These are phyloP conservation scores for Coleophoma cylindrospora DNA, from an alignment of 2,329 filamentous ascomycete genomes.

Conservation along the genomic window DNA sequence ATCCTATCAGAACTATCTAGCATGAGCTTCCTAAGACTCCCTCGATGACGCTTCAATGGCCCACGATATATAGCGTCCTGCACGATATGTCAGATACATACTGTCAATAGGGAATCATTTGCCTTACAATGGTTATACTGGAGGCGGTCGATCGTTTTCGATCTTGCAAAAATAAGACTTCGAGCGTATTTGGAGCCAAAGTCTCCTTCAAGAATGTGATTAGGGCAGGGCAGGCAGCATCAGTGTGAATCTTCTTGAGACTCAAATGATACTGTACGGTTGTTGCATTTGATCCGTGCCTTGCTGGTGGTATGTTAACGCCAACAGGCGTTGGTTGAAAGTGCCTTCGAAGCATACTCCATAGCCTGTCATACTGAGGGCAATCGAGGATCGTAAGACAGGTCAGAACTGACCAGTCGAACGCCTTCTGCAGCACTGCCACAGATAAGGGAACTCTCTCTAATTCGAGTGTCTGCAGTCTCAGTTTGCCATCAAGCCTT, in stretches of 20 bases:
- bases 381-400: constrained; percentile 72
- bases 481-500: constrained; percentile 51
- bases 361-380: constrained; percentile 66
- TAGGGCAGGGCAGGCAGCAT: constrained; percentile 63
- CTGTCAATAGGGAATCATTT: neutral
- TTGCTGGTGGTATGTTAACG: constrained; percentile 15
- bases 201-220: constrained; percentile 74
- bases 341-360: constrained; percentile 64
- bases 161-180: constrained; percentile 74
- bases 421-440: constrained; percentile 60
- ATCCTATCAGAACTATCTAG: constrained; percentile 64
- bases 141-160: constrained; percentile 42
- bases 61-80: constrained; percentile 64
- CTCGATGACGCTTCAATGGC: constrained; percentile 64
- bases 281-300: constrained; percentile 22
- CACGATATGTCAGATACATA: constrained; percentile 2
- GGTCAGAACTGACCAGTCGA: constrained; percentile 71
- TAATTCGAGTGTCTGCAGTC: constrained; percentile 67
- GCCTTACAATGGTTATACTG: constrained; percentile 48
- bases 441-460: constrained; percentile 72
- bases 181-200: constrained; percentile 72
- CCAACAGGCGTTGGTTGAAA: constrained; percentile 41
- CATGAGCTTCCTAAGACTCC: constrained; percentile 67
- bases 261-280: constrained; percentile 54
- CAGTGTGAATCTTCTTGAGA: constrained; percentile 71